phyloP scores from a whole-genome alignment of 129 eudicot genomes.

The Centrapalus pauciflorus region DNA sequence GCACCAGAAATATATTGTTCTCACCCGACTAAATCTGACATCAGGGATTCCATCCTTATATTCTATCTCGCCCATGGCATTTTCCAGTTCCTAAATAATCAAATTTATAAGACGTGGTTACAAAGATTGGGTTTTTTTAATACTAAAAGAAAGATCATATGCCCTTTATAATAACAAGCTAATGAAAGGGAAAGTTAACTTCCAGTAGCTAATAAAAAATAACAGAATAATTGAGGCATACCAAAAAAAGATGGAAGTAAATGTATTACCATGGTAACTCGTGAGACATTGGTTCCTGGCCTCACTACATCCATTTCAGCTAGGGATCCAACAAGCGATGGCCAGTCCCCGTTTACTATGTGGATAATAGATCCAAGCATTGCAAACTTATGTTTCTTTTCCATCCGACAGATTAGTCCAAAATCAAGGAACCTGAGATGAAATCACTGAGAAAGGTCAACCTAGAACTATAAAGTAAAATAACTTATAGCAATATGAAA shows the following conservation, averaged over 20 bases:
- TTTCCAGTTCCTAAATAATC: constrained; percentile 75
- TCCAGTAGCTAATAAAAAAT: neutral
- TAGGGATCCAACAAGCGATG: constrained; percentile 82
- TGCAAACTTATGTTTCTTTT: constrained; percentile 89
- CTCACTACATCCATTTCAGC: constrained; percentile 81
- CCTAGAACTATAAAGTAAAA: constrained; percentile 14
- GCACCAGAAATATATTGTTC: constrained; percentile 14
- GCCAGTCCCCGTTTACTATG: constrained; percentile 97
- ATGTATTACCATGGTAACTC: constrained; percentile 71
- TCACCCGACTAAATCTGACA: constrained; percentile 89
- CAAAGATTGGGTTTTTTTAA: neutral
- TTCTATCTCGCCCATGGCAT: constrained; percentile 67
- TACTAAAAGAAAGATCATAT: constrained; percentile 12
- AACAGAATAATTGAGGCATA: too few relatives aligned
- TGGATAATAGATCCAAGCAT: constrained; percentile 95
- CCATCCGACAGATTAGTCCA: constrained; percentile 94
- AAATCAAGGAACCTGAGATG: constrained; percentile 83
- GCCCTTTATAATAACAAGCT: constrained; percentile 12
- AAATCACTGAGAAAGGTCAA: constrained; percentile 13
- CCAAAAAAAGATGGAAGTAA: too few relatives aligned
- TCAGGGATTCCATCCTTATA: constrained; percentile 78
- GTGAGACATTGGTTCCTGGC: constrained; percentile 83
- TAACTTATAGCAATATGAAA: neutral
- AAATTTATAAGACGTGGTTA: constrained; percentile 17
- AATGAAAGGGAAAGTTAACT: constrained; percentile 12